Evolutionary conservation across 345 rosid species (phyloP), one percentile per base, ranked within the genome.

Genomic region (Salix purpurea): DNA sequence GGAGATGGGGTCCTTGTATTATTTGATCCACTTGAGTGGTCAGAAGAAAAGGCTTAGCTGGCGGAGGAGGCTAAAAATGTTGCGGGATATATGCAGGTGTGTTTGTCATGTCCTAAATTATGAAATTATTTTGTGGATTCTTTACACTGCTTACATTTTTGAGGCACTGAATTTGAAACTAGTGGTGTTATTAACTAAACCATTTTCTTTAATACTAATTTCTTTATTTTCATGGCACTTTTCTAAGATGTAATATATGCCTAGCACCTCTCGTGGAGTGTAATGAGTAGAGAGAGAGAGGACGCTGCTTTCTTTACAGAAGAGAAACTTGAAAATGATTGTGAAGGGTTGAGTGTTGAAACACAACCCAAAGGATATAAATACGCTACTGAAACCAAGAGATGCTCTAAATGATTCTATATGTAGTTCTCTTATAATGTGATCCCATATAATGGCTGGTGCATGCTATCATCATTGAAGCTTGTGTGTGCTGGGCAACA

Each of bases 71-170:
- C 89, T 96, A 56, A 94, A 90, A 84, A 92, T 96, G 97, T 83
- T 94, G 82, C 91, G 92, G 52, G 99, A 96, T 84, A 92, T 96
- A 73, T 92, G 99, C 97, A 91, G 98, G 98, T 96, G 71, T 72
- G 77, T 82, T 77, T 21, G 70, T 77, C 80, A 66, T 68, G 61
- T 72, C 72, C 36, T 60, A 32, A 39, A n/a, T 28, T 28, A 36
- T 66, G 21, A 58, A 36, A 15, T 16, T 68, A 13, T 24, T 34
- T 54, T 21, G 39, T 34, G 4, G 50, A 65, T 34, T 24, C 32
- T 65, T 5, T 11, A 34, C 12, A 18, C 0, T 32, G n/a, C 13
- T 39, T 37, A 58, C 23, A 30, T 46, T 15, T 26, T 23, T 24
- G 52, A 72, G 74, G 52, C 24, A 34, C 36, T 16, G 36, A 56